phyloP scores from a whole-genome alignment of 2,329 filamentous ascomycete species.

The Didymosphaeria variabile region DNA sequence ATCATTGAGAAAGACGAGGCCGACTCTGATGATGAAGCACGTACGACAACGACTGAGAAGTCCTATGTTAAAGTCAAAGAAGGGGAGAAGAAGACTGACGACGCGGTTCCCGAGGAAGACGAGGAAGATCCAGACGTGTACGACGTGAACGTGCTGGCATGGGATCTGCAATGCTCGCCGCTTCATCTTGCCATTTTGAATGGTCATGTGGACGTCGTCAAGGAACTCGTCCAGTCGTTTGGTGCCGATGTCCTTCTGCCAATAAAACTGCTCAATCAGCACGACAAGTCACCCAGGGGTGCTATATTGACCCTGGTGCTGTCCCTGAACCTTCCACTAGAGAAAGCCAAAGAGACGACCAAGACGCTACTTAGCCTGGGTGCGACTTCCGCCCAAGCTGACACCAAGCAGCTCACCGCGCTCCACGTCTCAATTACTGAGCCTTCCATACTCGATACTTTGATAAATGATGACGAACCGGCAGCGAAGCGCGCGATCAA shows the following conservation, averaged over 20 bases:
- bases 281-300: constrained; percentile 59
- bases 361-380: constrained; percentile 73
- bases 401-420: constrained; percentile 69
- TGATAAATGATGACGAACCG: constrained; percentile 65
- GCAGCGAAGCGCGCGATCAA: constrained; percentile 72
- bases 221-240: constrained; percentile 72
- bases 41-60: constrained; percentile 61
- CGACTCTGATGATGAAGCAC: constrained; percentile 45
- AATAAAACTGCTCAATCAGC: constrained; percentile 68
- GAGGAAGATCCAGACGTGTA: constrained; percentile 80
- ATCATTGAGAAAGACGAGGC: constrained; percentile 64
- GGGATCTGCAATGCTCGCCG: constrained; percentile 78
- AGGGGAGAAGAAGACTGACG: constrained; percentile 55
- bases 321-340: constrained; percentile 69
- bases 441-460: constrained; percentile 56
- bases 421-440: constrained; percentile 70
- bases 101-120: constrained; percentile 63
- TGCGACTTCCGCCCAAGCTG: constrained; percentile 77
- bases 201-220: constrained; percentile 74
- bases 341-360: constrained; percentile 72
- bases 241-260: constrained; percentile 81
- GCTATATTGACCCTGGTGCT: constrained; percentile 76
- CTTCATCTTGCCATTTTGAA: constrained; percentile 81
- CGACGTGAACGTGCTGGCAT: constrained; percentile 79
- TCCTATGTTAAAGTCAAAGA: constrained; percentile 76